Conservation (phyloP, 352 stramenopile species). For the Phytophthora foliorum region DNA sequence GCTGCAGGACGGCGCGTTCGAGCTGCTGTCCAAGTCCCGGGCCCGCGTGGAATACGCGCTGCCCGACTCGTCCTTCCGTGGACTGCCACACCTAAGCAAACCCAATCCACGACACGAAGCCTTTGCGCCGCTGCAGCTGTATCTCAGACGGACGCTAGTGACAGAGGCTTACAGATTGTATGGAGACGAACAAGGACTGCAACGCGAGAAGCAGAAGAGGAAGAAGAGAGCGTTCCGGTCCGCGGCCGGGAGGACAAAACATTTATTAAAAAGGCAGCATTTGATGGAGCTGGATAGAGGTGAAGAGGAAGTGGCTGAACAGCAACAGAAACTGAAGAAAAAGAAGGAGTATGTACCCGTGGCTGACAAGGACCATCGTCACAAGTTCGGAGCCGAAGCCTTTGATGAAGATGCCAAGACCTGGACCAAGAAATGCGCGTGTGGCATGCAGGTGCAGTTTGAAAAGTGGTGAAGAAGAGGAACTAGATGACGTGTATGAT, state of each 20-base stretch:
- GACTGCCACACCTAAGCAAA: slow-evolving; percentile 58
- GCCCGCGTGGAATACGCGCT: slow-evolving; percentile 68
- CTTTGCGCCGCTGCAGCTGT: slow-evolving; percentile 76
- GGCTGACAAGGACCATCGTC: slow-evolving; percentile 64
- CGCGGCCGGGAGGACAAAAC: slow-evolving; percentile 63
- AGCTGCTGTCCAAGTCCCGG: slow-evolving; percentile 68
- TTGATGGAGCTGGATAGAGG: slow-evolving; percentile 28
- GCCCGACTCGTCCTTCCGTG: slow-evolving; percentile 68
- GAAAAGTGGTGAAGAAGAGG: slow-evolving; percentile 67
- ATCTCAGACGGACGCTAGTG: slow-evolving; percentile 61
- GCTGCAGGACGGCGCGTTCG: slow-evolving; percentile 59
- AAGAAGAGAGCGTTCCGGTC: slow-evolving; percentile 59
- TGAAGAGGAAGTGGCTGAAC: slow-evolving; percentile 1
- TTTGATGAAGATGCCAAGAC: slow-evolving; percentile 47
- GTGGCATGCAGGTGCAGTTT: slow-evolving; percentile 75
- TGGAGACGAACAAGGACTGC: slow-evolving; percentile 48
- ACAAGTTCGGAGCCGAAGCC: slow-evolving; percentile 55
- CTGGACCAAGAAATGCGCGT: slow-evolving; percentile 68
- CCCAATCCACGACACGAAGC: slow-evolving; percentile 72
- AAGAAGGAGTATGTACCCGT: slow-evolving; percentile 48
- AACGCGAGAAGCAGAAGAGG: slow-evolving; percentile 54
- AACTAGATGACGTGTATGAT: slow-evolving; percentile 28
- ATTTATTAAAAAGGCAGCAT: slow-evolving; percentile 62
- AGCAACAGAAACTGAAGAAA: slow-evolving; percentile 17
- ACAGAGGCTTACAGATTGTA: slow-evolving; percentile 67